Conservation (phyloP, 805 yeast species). For the Nakazawaea populi region DNA sequence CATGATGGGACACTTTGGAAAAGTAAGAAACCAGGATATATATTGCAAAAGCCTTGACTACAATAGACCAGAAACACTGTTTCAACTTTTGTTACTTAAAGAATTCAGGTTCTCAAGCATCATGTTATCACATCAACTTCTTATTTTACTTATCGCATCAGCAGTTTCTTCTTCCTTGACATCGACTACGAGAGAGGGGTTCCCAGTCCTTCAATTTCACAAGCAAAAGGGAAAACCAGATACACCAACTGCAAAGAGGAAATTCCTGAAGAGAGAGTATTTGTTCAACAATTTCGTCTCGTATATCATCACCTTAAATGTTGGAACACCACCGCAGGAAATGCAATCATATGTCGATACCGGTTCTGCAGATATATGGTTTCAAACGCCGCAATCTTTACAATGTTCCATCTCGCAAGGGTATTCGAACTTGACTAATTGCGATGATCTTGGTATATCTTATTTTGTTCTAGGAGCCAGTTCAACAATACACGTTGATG, state of each 20-base stretch:
- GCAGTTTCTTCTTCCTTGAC: neutral
- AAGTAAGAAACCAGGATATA: too few relatives aligned
- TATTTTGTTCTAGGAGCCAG: conserved; percentile 1
- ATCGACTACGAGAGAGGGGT: neutral
- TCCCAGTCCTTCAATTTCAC: neutral
- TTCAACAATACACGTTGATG: neutral
- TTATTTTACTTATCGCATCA: neutral
- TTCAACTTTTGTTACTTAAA: too few relatives aligned
- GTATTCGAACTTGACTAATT: conserved; percentile 11
- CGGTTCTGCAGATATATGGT: conserved; percentile 25
- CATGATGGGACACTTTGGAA: neutral
- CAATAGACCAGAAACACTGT: neutral
- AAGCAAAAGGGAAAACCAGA: neutral
- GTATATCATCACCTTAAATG: conserved; percentile 7
- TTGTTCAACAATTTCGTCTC: conserved; percentile 3
- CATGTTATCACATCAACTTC: neutral
- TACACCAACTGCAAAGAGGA: neutral
- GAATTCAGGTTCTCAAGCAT: neutral
- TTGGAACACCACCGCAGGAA: conserved; percentile 22
- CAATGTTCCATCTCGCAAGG: conserved; percentile 9
- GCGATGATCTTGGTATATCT: conserved; percentile 6
- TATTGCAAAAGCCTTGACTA: neutral
- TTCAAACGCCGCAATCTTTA: conserved; percentile 13
- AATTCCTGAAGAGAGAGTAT: neutral
- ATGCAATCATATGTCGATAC: conserved; percentile 23